Evolutionary conservation across 106 monocot genomes (phyloP).

Genomic region (Platanthera zijinensis): DNA sequence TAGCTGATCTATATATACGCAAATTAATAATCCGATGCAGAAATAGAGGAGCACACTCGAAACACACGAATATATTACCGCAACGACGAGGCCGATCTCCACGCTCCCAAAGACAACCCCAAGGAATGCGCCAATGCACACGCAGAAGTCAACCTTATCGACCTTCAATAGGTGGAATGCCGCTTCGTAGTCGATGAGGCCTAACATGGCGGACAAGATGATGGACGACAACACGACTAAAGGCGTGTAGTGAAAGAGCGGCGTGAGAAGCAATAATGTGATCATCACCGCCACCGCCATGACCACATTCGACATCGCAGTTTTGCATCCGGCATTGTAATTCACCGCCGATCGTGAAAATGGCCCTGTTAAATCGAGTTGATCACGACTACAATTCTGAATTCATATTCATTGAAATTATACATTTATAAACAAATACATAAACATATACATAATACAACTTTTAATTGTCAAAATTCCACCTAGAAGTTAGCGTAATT

Average conservation of each 20-base stretch:
- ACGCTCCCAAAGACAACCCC: slow-evolving; percentile 87
- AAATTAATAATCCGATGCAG: not conserved
- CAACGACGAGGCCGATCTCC: slow-evolving; percentile 64
- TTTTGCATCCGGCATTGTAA: slow-evolving; percentile 92
- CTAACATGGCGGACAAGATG: slow-evolving; percentile 83
- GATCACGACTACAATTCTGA: slow-evolving; percentile 5
- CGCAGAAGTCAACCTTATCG: slow-evolving; percentile 89
- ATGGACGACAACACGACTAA: slow-evolving; percentile 81
- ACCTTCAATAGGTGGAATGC: slow-evolving; percentile 75
- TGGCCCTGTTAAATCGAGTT: slow-evolving; percentile 30
- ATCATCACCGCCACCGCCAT: slow-evolving; percentile 82
- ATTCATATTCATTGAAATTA: no score
- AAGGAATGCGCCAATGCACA: slow-evolving; percentile 70
- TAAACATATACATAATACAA: no score
- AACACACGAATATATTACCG: slow-evolving; percentile 19
- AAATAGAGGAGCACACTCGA: not conserved
- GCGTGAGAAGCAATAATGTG: slow-evolving; percentile 71
- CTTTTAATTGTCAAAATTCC: no score
- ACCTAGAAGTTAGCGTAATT: no score
- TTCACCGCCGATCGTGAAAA: slow-evolving; percentile 91
- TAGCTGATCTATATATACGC: no score
- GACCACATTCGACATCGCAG: slow-evolving; percentile 81
- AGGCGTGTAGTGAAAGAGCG: slow-evolving; percentile 90
- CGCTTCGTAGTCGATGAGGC: slow-evolving; percentile 76
- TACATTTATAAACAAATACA: no score